Base-by-base conservation (phyloP, 176 grass and related monocot genomes). In the Musa acuminata region DNA sequence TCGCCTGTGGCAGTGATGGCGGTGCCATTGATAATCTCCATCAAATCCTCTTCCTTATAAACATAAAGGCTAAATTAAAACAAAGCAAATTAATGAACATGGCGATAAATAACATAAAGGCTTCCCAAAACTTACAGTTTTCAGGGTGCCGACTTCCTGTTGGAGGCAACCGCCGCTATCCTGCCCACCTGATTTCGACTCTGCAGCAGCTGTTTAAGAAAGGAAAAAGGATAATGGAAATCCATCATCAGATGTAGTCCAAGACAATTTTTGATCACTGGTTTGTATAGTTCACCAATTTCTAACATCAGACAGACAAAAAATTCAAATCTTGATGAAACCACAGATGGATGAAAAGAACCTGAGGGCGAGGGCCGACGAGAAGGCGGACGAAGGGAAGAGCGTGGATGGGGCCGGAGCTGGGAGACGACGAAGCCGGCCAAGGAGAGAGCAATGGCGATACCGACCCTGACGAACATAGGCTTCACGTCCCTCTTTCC, bases 21-120 rank as follows among this genome's bases (percentile, higher is more conserved):
- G 82, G 81, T 89, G 49, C 82, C 84, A 73, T 71, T 84, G 59
- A 81, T 77, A 43, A 84, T 91, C 78, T 90, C 88, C 21, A 85
- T 67, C 27, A 52, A 65, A 66, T 82, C 79, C 43, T 85, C 83
- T 80, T 82, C 90, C 95, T 94, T 64, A 53, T 75, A 27, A 6
- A 79, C 73, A 51, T 69, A 51, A 63, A 80, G 83, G 82, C 55
- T 11, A 20, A 12, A 64, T 24, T 54, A 68, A 1, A 1, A 64
- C n/a, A 17, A 9, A 50, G 13, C 53, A 55, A 58, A 57, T 21
- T 57, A 66, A 74, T 23, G 51, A 25, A 20, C 67, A 84, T 75
- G 14, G n/a, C 55, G 43, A 26, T 62, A 63, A 52, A 73, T 9
- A 50, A 11, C 13, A 2, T 8, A 25, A 55, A 68, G 17, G 27